A percentile compares a stretch with the other conserved stretches of the same genome.
Conservation (phyloP, 2,329 filamentous ascomycete species). For the Orbilia oligospora region DNA sequence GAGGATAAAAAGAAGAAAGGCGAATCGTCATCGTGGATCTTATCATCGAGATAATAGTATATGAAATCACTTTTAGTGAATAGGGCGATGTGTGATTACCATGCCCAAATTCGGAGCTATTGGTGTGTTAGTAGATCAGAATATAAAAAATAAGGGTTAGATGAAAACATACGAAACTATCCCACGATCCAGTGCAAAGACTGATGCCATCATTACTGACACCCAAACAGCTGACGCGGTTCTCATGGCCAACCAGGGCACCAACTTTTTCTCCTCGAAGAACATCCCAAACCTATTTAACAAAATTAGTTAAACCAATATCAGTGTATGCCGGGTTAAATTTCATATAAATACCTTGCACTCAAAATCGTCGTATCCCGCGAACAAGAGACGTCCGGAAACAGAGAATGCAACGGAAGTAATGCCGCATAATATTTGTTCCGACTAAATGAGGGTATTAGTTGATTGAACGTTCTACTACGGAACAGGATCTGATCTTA, state of each 20-base stretch:
- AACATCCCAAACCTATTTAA: slow-evolving; percentile 91
- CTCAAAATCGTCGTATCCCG: slow-evolving; percentile 98
- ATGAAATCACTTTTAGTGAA: slow-evolving; percentile 34
- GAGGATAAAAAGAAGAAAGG: slow-evolving; percentile 32
- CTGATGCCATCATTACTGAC: slow-evolving; percentile 99
- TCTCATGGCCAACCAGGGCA: slow-evolving; percentile 96
- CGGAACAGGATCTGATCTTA: slow-evolving; percentile 66
- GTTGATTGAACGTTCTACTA: neutral
- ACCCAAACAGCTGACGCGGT: slow-evolving; percentile 97
- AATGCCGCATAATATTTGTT: slow-evolving; percentile 96
- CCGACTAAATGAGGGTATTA: slow-evolving; percentile 75
- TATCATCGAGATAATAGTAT: slow-evolving; percentile 61
- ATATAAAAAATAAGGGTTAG: neutral
- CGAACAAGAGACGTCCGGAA: slow-evolving; percentile 93
- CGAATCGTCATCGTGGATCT: slow-evolving; percentile 52
- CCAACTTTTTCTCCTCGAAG: slow-evolving; percentile 97
- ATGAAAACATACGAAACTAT: slow-evolving; percentile 83
- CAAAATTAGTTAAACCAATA: slow-evolving; percentile 13
- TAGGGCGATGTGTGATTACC: slow-evolving; percentile 66
- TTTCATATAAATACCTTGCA: slow-evolving; percentile 84
- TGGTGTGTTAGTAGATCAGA: slow-evolving; percentile 65
- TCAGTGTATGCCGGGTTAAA: neutral
- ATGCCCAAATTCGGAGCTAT: slow-evolving; percentile 87
- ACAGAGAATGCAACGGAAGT: slow-evolving; percentile 98
- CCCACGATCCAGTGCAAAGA: slow-evolving; percentile 99